Base-by-base conservation (phyloP, 2,329 filamentous ascomycete genomes). In the Verticillium albo-atrum region DNA sequence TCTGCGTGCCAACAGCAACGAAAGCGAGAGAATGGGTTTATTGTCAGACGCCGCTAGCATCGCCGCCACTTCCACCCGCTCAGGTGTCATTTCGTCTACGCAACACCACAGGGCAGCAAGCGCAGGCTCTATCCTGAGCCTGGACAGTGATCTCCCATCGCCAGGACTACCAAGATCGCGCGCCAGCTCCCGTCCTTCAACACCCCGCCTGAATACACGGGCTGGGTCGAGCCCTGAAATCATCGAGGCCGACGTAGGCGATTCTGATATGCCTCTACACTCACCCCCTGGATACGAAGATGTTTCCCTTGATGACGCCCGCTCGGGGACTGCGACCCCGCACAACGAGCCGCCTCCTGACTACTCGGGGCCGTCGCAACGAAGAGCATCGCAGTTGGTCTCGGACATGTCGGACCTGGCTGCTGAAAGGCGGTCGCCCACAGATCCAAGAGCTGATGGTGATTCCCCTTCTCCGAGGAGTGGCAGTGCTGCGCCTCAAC, bases 11-110 rank as follows among this genome's bases (percentile, higher is more conserved):
- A 89, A 87, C 68, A 92, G 89, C 63, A 81, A 79, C 20, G 90
- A 92, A 65, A 91, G 87, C 67, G 89, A 94, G 69, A 79, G 86
- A 30, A 77, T 88, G 51, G 89, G 89, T 1, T 75, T 94, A 9
- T 79, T 94, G 14, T 89, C 88, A 34, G 87, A 89, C 64, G 86
- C 89, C 1, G 90, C 89, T 2, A 87, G 83, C 65, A 88, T 91
- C 52, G 74, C 75, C 26, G 62, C 66, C 66, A 66, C 68, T 59
- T 74, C 74, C 61, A 69, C 70, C 63, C 70, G 68, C 52, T 66
- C 72, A 30, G 61, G 68, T 35, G 70, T 73, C 47, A 70, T 72
- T 54, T 68, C 75, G 42, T 68, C 64, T 7, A 37, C 52, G n/a
- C 65, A 63, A 15, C 77, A 82, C 64, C 72, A 71, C 2, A 77